Conservation (phyloP, 345 rosid species). For the Sapria himalayana region DNA sequence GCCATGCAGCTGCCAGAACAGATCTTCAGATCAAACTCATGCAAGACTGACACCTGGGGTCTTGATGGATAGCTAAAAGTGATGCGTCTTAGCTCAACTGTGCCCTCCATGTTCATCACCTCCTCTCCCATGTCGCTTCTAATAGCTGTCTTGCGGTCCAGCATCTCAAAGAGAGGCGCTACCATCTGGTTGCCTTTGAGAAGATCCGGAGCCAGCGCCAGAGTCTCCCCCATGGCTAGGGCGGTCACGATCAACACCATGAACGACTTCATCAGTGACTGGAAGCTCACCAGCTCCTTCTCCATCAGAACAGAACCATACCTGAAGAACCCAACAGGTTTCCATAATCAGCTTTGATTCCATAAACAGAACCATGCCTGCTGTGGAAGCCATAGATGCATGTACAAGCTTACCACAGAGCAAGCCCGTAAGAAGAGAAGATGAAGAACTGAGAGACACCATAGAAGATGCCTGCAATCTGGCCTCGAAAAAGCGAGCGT, state of each 20-base stretch:
- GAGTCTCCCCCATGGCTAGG: slow-evolving; percentile 86
- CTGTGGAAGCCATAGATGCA: slow-evolving; percentile 7
- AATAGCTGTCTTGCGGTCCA: slow-evolving; percentile 55
- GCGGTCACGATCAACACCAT: slow-evolving; percentile 93
- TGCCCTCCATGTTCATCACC: slow-evolving; percentile 40
- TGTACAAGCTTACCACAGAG: slow-evolving; percentile 95
- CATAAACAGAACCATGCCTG: not conserved
- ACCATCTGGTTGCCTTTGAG: slow-evolving; percentile 94
- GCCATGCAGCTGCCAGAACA: slow-evolving; percentile 69
- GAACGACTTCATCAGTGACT: slow-evolving; percentile 78
- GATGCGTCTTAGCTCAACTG: slow-evolving; percentile 47
- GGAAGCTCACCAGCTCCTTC: slow-evolving; percentile 52
- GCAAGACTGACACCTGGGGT: slow-evolving; percentile 60
- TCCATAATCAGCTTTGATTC: slow-evolving; percentile 4
- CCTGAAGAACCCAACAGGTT: slow-evolving; percentile 40
- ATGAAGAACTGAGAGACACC: slow-evolving; percentile 94
- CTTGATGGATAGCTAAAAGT: slow-evolving; percentile 74
- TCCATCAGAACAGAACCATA: slow-evolving; percentile 88
- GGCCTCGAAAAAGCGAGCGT: slow-evolving; percentile 65
- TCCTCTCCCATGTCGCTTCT: slow-evolving; percentile 49
- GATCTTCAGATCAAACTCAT: slow-evolving; percentile 46
- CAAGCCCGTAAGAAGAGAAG: slow-evolving; percentile 89
- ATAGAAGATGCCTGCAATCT: slow-evolving; percentile 72
- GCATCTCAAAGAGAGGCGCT: slow-evolving; percentile 60
- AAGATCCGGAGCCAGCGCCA: slow-evolving; percentile 78